A percentile compares a stretch with the other conserved stretches of the same genome.
Conservation (phyloP, 257 asterid genomes). For the Plantago major region DNA sequence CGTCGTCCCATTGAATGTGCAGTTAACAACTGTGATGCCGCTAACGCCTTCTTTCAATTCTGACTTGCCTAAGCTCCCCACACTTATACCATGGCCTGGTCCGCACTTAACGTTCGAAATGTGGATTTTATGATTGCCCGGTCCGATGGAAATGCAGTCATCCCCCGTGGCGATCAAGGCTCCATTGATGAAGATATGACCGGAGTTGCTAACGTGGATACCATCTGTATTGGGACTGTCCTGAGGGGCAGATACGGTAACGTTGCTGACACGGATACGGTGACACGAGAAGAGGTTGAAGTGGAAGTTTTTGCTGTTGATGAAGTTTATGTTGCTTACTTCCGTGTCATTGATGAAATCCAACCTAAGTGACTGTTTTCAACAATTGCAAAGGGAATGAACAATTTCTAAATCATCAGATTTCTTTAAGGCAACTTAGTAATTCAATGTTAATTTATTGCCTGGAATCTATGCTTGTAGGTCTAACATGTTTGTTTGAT, state of each 20-base stretch:
- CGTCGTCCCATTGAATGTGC: constrained; percentile 36
- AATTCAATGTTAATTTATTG: no score
- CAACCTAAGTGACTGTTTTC: constrained; percentile 26
- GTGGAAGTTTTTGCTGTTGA: constrained; percentile 56
- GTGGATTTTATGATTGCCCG: constrained; percentile 28
- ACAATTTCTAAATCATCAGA: no score
- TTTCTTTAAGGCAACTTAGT: no score
- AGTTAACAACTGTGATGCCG: constrained; percentile 28
- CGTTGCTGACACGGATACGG: constrained; percentile 23
- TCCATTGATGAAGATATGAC: constrained; percentile 21
- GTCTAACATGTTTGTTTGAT: no score
- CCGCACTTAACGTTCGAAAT: constrained; percentile 40
- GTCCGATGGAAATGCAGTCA: constrained; percentile 51
- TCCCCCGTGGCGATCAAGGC: constrained; percentile 45
- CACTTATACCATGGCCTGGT: constrained; percentile 63
- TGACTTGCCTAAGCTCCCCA: constrained; percentile 44
- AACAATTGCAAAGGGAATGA: neutral
- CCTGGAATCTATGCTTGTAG: no score
- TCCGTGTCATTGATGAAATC: constrained; percentile 26
- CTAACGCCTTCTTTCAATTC: constrained; percentile 23
- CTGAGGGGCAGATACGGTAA: constrained; percentile 37
- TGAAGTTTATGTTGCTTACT: constrained; percentile 28
- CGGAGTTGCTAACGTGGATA: constrained; percentile 43
- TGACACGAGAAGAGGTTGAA: constrained; percentile 40
- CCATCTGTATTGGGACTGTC: constrained; percentile 65